phyloP scores from a whole-genome alignment of 2,329 filamentous ascomycete genomes.

The Cladophialophora chaetospira region DNA sequence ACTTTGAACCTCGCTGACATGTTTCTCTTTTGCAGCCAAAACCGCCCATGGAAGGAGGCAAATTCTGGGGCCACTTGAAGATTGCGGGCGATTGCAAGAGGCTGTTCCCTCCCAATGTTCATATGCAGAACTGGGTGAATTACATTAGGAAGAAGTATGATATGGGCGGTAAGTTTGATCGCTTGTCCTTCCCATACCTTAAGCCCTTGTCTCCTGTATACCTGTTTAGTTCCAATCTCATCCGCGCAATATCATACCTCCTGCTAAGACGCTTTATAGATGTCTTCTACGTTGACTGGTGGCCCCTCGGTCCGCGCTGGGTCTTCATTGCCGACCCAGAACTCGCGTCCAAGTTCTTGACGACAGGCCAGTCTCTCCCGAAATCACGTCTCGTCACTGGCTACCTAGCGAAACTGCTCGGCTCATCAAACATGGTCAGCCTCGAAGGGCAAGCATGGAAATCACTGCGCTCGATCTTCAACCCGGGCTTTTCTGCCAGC shows the following conservation, averaged over 20 bases:
- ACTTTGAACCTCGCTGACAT: too few relatives aligned
- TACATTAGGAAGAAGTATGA: constrained; percentile 32
- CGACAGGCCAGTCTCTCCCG: constrained; percentile 29
- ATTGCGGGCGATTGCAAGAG: constrained; percentile 26
- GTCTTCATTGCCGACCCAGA: constrained; percentile 31
- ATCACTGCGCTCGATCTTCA: constrained; percentile 37
- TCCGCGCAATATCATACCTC: neutral
- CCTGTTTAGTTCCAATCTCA: neutral
- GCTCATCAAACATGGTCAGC: constrained; percentile 30
- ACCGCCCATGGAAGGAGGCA: constrained; percentile 31
- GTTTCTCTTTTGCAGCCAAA: constrained; percentile 25
- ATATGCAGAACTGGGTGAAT: constrained; percentile 30
- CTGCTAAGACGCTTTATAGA: constrained; percentile 11
- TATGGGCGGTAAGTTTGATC: constrained; percentile 27
- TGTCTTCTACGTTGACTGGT: constrained; percentile 34
- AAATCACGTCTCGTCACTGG: constrained; percentile 25
- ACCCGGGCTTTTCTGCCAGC: constrained; percentile 37
- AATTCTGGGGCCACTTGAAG: constrained; percentile 33
- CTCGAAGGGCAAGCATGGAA: constrained; percentile 37
- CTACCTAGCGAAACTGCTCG: constrained; percentile 28
- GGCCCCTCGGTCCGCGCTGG: constrained; percentile 33
- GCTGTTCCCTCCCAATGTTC: constrained; percentile 29
- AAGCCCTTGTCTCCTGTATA: neutral
- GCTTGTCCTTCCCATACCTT: neutral
- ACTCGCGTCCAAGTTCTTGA: constrained; percentile 28